phyloP scores from a whole-genome alignment of 73 alveolate genomes.

The Paraurostyla sp. region DNA sequence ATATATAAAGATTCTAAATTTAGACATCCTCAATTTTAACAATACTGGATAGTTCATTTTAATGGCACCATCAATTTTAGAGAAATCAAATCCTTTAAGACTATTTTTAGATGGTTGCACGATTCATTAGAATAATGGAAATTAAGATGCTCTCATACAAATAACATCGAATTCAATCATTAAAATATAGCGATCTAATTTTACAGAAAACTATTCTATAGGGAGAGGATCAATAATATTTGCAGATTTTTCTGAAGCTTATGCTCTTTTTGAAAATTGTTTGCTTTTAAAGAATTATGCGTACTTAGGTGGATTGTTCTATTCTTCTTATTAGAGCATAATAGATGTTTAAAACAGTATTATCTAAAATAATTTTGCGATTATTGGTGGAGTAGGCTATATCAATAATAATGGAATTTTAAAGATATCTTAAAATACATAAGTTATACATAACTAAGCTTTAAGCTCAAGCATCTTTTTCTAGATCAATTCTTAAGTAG shows the following conservation, averaged over 20 bases:
- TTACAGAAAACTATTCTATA: background rate
- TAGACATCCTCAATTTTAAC: background rate
- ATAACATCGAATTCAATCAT: slow-evolving; percentile 28
- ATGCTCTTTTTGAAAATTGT: background rate
- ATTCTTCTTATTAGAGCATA: background rate
- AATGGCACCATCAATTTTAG: slow-evolving; percentile 1
- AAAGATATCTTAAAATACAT: background rate
- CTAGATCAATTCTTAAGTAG: background rate
- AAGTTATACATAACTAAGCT: slow-evolving; percentile 8
- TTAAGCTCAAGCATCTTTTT: slow-evolving; percentile 41
- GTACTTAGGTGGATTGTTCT: slow-evolving; percentile 1
- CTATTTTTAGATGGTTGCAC: background rate
- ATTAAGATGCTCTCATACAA: slow-evolving; percentile 1
- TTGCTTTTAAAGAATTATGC: background rate
- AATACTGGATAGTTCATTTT: slow-evolving; percentile 5
- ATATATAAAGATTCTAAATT: background rate
- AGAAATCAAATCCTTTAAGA: background rate
- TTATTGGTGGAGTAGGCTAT: slow-evolving; percentile 62
- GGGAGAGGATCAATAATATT: background rate
- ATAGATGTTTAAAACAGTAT: slow-evolving; percentile 12
- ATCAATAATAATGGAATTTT: slow-evolving; percentile 56
- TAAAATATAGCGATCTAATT: background rate
- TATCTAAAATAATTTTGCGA: slow-evolving; percentile 36
- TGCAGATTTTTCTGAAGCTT: background rate
- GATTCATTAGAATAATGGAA: background rate